A percentile compares a stretch with the other conserved stretches of the same genome.
Evolutionary conservation across 768 basidiomycete genomes (phyloP).

Genomic region (Galerina sulciceps): DNA sequence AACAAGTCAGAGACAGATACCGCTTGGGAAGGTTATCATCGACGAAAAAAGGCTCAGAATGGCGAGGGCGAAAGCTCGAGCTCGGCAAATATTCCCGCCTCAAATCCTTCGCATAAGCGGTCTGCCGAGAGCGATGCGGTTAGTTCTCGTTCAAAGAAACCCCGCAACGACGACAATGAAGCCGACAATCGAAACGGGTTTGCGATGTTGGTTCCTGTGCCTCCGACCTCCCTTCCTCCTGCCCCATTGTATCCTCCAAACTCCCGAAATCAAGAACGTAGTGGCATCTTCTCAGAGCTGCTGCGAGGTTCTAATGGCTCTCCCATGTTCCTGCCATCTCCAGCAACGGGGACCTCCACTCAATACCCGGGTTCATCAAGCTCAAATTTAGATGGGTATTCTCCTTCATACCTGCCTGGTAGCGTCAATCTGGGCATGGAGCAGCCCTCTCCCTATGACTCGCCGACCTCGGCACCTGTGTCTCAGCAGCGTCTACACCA

Average conservation of each 20-base stretch:
- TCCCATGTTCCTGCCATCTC: slow-evolving; percentile 62
- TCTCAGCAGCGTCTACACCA: slow-evolving; percentile 38
- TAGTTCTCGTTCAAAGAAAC: slow-evolving; percentile 52
- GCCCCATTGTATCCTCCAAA: slow-evolving; percentile 51
- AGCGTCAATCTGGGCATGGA: slow-evolving; percentile 61
- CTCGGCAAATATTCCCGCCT: slow-evolving; percentile 12
- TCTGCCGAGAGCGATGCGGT: slow-evolving; percentile 52
- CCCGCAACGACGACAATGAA: slow-evolving; percentile 49
- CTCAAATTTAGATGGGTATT: slow-evolving; percentile 44
- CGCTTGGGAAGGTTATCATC: slow-evolving; percentile 87
- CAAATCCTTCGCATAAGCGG: slow-evolving; percentile 48
- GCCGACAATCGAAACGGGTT: slow-evolving; percentile 48
- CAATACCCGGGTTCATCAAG: slow-evolving; percentile 44
- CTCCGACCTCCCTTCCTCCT: slow-evolving; percentile 29
- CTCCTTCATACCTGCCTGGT: slow-evolving; percentile 55
- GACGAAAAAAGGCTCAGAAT: slow-evolving; percentile 55
- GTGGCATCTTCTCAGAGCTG: slow-evolving; percentile 62
- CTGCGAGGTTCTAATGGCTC: slow-evolving; percentile 57
- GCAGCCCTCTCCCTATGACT: slow-evolving; percentile 51
- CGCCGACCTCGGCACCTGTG: slow-evolving; percentile 31
- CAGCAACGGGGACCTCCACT: slow-evolving; percentile 42
- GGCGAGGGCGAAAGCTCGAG: slow-evolving; percentile 25
- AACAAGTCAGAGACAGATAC: slow-evolving; percentile 92
- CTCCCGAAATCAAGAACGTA: slow-evolving; percentile 47
- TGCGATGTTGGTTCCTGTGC: slow-evolving; percentile 62